phyloP scores from a whole-genome alignment of 192 early-diverging fungal genomes.

The Geranomyces michiganensis region DNA sequence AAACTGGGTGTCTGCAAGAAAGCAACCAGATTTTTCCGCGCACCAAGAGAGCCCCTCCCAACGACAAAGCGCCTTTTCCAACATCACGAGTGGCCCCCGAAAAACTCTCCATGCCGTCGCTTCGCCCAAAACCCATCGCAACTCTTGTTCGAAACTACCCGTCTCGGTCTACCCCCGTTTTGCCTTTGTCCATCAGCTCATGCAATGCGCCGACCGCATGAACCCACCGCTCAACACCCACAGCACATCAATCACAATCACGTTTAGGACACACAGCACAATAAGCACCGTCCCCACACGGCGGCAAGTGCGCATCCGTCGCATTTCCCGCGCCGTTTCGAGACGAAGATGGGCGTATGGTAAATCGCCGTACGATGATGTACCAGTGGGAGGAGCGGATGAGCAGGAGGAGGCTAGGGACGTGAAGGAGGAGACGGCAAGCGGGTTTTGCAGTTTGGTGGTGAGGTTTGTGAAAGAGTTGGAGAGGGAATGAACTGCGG shows the following conservation, averaged over 20 bases:
- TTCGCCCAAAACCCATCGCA: no score
- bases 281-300: not conserved
- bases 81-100: no score
- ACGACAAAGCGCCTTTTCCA: no score
- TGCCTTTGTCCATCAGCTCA: no score
- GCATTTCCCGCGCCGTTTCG: slow-evolving; percentile 2
- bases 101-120: no score
- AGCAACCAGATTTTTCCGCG: no score
- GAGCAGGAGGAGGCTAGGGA: not conserved
- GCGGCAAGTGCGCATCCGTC: not conserved
- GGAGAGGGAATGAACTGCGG: not conserved
- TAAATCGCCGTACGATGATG: slow-evolving; percentile 9
- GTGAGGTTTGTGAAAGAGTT: not conserved
- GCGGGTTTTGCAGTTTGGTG: not conserved
- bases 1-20: no score
- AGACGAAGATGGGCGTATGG: slow-evolving; percentile 7
- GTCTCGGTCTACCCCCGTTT: no score
- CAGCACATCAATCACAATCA: slow-evolving; percentile 11
- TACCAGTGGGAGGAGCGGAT: not conserved
- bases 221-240: slow-evolving; percentile 14
- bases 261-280: not conserved
- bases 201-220: slow-evolving; percentile 12
- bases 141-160: no score
- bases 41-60: no score
- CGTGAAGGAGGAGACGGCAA: not conserved